Conservation (phyloP, 2,329 filamentous ascomycete genomes). For the Aspergillus sp. region DNA sequence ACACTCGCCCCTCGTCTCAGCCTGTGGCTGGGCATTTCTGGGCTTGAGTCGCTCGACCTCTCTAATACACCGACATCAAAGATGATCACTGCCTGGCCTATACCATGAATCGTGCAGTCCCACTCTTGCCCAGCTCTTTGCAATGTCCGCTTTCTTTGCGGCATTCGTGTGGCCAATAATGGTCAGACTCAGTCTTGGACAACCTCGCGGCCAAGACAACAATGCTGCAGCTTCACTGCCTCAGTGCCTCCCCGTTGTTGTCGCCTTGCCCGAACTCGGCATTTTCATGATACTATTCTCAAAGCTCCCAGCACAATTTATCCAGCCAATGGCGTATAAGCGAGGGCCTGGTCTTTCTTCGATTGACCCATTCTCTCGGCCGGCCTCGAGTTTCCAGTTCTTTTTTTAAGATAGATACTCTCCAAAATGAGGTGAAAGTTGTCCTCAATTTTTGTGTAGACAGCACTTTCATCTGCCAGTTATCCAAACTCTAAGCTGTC, state of each 20-base stretch:
- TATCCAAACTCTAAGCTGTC: background rate
- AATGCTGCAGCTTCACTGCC: background rate
- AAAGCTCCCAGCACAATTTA: background rate
- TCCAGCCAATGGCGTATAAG: background rate
- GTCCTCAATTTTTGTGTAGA: background rate
- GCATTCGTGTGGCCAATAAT: background rate
- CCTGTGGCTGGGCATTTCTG: constrained; percentile 10
- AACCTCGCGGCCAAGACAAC: constrained; percentile 6
- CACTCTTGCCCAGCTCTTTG: background rate
- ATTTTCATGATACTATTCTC: background rate
- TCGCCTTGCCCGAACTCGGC: constrained; percentile 4
- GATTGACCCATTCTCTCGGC: background rate
- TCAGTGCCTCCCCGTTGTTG: background rate
- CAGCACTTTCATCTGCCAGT: background rate
- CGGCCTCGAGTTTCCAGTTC: background rate
- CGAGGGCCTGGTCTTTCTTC: background rate
- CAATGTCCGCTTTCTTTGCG: background rate
- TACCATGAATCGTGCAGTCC: constrained; percentile 1
- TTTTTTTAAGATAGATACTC: background rate
- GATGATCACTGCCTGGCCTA: background rate
- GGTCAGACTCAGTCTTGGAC: background rate
- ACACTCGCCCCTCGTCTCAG: background rate
- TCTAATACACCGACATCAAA: background rate
- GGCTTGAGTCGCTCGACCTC: background rate
- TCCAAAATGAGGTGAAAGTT: background rate